A percentile compares a stretch with the other conserved stretches of the same genome.
Conservation (phyloP, 2,329 filamentous ascomycete genomes). For the Hymenoscyphus occultus region DNA sequence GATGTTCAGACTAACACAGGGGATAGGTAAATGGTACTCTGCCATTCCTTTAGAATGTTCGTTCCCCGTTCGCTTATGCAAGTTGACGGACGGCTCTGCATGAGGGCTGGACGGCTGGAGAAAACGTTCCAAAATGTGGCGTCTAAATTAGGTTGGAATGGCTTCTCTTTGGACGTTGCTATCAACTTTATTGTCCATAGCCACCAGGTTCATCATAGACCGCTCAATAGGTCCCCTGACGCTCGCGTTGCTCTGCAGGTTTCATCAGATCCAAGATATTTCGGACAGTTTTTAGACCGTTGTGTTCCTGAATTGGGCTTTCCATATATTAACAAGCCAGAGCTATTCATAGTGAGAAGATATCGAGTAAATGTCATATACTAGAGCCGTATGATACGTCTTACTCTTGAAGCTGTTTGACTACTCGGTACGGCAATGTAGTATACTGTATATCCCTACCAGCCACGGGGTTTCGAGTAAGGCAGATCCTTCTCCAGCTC, state of each 20-base stretch:
- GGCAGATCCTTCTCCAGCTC: slow-evolving; percentile 5
- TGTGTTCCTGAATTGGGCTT: not conserved
- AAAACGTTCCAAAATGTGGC: slow-evolving; percentile 5
- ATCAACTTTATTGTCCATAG: not conserved
- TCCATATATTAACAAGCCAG: not conserved
- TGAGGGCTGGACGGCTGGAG: slow-evolving; percentile 10
- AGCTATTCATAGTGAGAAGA: not conserved
- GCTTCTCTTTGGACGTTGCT: not conserved
- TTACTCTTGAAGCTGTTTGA: slow-evolving; percentile 9
- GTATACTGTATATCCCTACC: slow-evolving; percentile 4
- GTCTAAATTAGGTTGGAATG: slow-evolving; percentile 11
- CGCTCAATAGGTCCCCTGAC: not conserved
- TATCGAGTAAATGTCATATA: not conserved
- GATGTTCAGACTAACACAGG: not conserved
- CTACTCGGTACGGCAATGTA: not conserved
- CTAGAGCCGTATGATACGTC: slow-evolving; percentile 1
- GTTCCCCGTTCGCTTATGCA: slow-evolving; percentile 4
- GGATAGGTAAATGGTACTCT: slow-evolving; percentile 1
- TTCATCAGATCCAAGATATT: slow-evolving; percentile 7
- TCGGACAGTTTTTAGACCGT: slow-evolving; percentile 4
- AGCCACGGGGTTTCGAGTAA: slow-evolving; percentile 9
- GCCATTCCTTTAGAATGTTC: slow-evolving; percentile 9
- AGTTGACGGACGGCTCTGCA: slow-evolving; percentile 7
- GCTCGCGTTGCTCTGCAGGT: slow-evolving; percentile 8
- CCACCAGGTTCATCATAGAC: not conserved